A percentile compares a stretch with the other conserved stretches of the same genome.
Evolutionary conservation across 257 asterid genomes (phyloP).

Genomic region (Nemophila menziesii): DNA sequence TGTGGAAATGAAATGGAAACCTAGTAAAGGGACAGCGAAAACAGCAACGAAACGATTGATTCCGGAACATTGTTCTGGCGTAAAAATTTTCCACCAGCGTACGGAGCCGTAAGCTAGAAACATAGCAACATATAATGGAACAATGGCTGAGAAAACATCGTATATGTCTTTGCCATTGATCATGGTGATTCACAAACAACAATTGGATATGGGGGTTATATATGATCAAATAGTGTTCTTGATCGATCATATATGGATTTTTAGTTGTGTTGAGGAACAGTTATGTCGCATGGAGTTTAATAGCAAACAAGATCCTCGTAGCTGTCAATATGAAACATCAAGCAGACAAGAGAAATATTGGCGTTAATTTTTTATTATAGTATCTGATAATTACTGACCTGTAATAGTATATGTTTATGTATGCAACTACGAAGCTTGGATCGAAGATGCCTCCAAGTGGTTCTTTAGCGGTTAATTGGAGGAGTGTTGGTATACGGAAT

Average conservation of each 20-base stretch:
- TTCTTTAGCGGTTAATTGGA: too few relatives aligned
- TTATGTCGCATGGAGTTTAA: background rate
- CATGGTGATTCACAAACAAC: slow-evolving; percentile 18
- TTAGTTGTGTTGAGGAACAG: background rate
- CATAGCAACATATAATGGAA: slow-evolving; percentile 84
- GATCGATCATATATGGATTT: background rate
- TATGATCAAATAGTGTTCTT: background rate
- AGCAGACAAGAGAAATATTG: background rate
- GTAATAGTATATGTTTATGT: background rate
- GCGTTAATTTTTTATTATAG: background rate
- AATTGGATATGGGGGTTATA: too few relatives aligned
- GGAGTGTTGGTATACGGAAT: too few relatives aligned
- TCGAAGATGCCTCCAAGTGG: too few relatives aligned
- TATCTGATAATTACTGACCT: background rate
- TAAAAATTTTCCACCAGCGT: slow-evolving; percentile 87
- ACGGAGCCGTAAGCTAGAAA: slow-evolving; percentile 79
- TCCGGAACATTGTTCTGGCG: slow-evolving; percentile 88
- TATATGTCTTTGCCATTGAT: slow-evolving; percentile 72
- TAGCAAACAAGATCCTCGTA: background rate
- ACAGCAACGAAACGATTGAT: slow-evolving; percentile 90
- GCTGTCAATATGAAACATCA: background rate
- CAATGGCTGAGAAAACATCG: slow-evolving; percentile 69
- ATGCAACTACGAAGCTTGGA: background rate
- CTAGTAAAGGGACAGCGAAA: slow-evolving; percentile 76
- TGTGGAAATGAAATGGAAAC: slow-evolving; percentile 83